Evolutionary conservation across 495 filamentous ascomycete species (phyloP), one percentile per base, ranked within the genome.

Genomic region (Aspergillus avenaceus): DNA sequence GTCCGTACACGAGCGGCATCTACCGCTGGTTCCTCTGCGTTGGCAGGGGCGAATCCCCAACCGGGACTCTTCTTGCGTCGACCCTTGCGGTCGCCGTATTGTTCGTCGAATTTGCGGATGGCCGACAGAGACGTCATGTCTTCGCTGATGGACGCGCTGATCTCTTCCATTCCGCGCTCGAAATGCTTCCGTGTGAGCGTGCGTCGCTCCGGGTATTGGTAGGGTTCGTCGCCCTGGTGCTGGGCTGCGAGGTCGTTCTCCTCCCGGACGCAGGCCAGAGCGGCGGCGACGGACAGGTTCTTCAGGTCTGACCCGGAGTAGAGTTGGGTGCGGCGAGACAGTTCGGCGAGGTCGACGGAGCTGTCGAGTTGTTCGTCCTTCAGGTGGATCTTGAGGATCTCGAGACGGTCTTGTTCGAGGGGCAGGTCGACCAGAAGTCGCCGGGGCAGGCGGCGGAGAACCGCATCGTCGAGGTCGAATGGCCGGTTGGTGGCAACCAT

Each of bases 401-500:
- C 78, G 40, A 82, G 77, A 16, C 93, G 79, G 60, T 97, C 95
- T 29, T 80, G 72, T 55, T 85, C 78, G 0, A 84, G 80, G 0
- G 93, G 93, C 5, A 98, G 76, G 62, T 98, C 93, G 34, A 98
- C 84, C 0, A 97, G 76, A 12, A 98, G 74, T 47, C 90, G 78
- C 19, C 93, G 74, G 6, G 93, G 95, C 18, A 98, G 78, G 24
- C 77, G 70, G 26, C 93, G 79, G 18, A 98, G 81, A 18, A 96
- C 89, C 2, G 93, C 93, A 58, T 98, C 93, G 59, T 98, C 93
- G 1, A 98, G 80, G 59, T 97, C 91, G 50, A 96, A 96, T 0
- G 92, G 92, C 12, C 92, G 75, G 62, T 97, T 97, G 11, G 90
- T 96, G n/a, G 93, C 93, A 0, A 97, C 90, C 95, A 98, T 97